Evolutionary conservation across 169 alveolate species (phyloP).

Genomic region (Babesia bovis): DNA sequence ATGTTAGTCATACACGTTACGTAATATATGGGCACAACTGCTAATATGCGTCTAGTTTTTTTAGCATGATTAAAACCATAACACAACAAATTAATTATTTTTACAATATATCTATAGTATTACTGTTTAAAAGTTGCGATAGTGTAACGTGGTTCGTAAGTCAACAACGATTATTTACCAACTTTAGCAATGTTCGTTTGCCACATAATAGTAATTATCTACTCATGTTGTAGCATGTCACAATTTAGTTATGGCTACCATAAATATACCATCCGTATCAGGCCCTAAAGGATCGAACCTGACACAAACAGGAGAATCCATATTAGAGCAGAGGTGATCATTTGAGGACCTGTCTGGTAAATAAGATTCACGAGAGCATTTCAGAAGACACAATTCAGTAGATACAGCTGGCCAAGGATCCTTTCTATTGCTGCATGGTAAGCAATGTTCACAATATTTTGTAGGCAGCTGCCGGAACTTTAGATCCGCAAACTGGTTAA

Average conservation of each 20-base stretch:
- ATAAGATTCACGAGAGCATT: conserved; percentile 3
- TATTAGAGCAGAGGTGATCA: conserved; percentile 15
- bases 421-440: neutral
- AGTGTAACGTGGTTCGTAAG: too few species aligned
- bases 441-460: conserved; percentile 44
- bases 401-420: conserved; percentile 57
- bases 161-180: too few species aligned
- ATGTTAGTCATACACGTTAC: too few species aligned
- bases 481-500: conserved; percentile 77
- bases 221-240: neutral
- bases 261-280: conserved; percentile 59
- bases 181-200: too few species aligned
- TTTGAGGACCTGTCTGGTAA: conserved; percentile 1
- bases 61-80: too few species aligned
- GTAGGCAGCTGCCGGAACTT: conserved; percentile 51
- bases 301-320: conserved; percentile 47
- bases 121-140: too few species aligned
- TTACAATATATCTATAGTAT: too few species aligned
- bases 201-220: too few species aligned
- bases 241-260: conserved; percentile 24
- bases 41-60: too few species aligned
- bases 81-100: too few species aligned
- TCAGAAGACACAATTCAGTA: neutral
- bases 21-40: neutral
- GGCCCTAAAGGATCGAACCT: conserved; percentile 49